These are phyloP conservation scores for Termitomyces titanicus DNA, from an alignment of 768 basidiomycete genomes.

Conservation along the genomic window DNA sequence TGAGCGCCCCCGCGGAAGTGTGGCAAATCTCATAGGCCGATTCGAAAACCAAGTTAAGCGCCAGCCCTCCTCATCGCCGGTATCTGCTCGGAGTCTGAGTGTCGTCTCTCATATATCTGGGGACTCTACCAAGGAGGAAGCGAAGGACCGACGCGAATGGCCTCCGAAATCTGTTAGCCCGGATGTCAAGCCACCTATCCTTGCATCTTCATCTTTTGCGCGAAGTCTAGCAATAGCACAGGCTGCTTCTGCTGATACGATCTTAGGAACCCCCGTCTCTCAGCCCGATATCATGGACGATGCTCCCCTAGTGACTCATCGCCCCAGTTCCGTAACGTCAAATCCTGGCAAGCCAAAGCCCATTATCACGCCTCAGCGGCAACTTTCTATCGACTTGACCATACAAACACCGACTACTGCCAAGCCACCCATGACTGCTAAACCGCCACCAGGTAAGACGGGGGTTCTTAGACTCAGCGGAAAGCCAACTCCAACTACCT, in stretches of 20 bases:
- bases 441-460: constrained; percentile 19
- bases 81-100: constrained; percentile 59
- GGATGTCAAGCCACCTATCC: constrained; percentile 30
- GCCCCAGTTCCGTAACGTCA: constrained; percentile 21
- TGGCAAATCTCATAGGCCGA: constrained; percentile 87
- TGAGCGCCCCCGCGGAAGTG: constrained; percentile 82
- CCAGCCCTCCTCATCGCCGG: constrained; percentile 38
- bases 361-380: constrained; percentile 1
- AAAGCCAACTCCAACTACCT: constrained; percentile 8
- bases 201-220: constrained; percentile 33
- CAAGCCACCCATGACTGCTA: constrained; percentile 22
- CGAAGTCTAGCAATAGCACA: constrained; percentile 27
- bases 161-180: constrained; percentile 50
- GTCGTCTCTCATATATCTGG: constrained; percentile 61
- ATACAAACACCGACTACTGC: constrained; percentile 20
- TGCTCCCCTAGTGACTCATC: constrained; percentile 15
- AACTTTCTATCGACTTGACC: constrained; percentile 4
- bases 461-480: too few relatives aligned
- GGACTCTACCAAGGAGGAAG: constrained; percentile 64
- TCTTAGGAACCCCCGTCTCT: constrained; percentile 16
- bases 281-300: constrained; percentile 5
- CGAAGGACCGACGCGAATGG: constrained; percentile 75
- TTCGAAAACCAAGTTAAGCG: constrained; percentile 83
- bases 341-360: constrained; percentile 8
- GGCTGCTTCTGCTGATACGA: constrained; percentile 15